Conservation (phyloP, 202 grass and related monocot genomes). For the Zoysia matrella region DNA sequence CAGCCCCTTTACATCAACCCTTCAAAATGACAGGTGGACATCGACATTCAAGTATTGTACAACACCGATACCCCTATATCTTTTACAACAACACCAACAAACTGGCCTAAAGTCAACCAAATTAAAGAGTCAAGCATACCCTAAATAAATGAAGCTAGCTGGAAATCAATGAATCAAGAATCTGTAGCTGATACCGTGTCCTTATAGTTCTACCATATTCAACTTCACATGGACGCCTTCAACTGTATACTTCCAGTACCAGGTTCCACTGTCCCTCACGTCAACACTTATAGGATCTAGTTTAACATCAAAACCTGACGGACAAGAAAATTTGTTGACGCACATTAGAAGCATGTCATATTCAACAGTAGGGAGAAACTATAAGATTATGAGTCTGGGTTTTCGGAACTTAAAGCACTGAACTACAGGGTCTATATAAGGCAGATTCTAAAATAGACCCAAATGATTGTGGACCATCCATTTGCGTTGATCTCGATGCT, state of each 20-base stretch:
- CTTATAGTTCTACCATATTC: slow-evolving; percentile 72
- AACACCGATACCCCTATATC: slow-evolving; percentile 18
- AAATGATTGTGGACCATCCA: too few relatives aligned
- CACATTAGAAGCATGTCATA: slow-evolving; percentile 2
- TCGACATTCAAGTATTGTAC: slow-evolving; percentile 37
- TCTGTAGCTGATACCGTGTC: slow-evolving; percentile 38
- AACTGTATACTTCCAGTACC: slow-evolving; percentile 82
- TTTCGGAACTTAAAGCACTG: not conserved
- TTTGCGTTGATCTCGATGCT: too few relatives aligned
- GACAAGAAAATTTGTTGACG: slow-evolving; percentile 20
- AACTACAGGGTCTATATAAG: too few relatives aligned
- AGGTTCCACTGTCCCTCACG: slow-evolving; percentile 64
- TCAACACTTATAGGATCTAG: slow-evolving; percentile 66
- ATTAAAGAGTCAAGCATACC: not conserved
- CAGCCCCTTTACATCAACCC: slow-evolving; percentile 34
- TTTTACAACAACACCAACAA: slow-evolving; percentile 50
- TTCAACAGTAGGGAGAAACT: not conserved
- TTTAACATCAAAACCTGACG: slow-evolving; percentile 65
- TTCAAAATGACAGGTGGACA: slow-evolving; percentile 12
- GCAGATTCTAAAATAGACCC: too few relatives aligned
- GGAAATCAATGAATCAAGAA: slow-evolving; percentile 64
- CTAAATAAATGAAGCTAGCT: slow-evolving; percentile 37
- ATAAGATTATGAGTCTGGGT: not conserved
- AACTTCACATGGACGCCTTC: slow-evolving; percentile 68
- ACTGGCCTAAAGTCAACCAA: slow-evolving; percentile 43